Evolutionary conservation across 106 monocot species (phyloP), one percentile per base, ranked within the genome.

Genomic region (Acorus gramineus): DNA sequence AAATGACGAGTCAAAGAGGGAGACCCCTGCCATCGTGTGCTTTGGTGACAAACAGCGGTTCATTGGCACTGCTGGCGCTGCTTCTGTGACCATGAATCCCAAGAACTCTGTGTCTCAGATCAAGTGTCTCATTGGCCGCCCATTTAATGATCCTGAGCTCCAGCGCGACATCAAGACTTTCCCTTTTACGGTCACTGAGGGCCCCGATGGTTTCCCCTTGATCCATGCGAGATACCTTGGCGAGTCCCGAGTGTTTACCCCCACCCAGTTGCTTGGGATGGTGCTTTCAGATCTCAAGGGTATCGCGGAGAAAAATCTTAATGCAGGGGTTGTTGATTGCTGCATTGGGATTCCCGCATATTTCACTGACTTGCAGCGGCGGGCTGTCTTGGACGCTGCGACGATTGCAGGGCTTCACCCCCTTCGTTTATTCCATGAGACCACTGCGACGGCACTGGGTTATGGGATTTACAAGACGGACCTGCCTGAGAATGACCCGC

Each of bases 1-100:
- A 56, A 95, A 95, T 45, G 82, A 90, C 5, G 94, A 95, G 48
- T 95, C 94, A 0, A 95, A 95, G 80, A 84, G 94, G 2, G 94
- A 95, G 70, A 95, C 89, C 2, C 94, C 94, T 3, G 77, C 86
- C 14, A 45, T 89, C 45, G 84, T 90, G 28, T 84, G 84, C 76
- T 87, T 95, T 57, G 83, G 78, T 2, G 90, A 90, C 12, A 89
- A 90, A 77, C 94, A 95, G 76, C 69, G 94, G 3, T 90, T 81
- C 68, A 76, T 95, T 11, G 94, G 94, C 2, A 78, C 86, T 0
- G 84, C 90, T 0, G 89, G 85, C 4, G 86, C 93, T 14, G 72
- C 93, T 5, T 79, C 86, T n/a, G 74, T 78, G 4, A 68, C 67
- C 45, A 94, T 84, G 80, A 89, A 94, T 55, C 90, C 94, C 2